These are phyloP conservation scores for Apostasia ramifera DNA, from an alignment of 106 monocot species.

Conservation along the genomic window DNA sequence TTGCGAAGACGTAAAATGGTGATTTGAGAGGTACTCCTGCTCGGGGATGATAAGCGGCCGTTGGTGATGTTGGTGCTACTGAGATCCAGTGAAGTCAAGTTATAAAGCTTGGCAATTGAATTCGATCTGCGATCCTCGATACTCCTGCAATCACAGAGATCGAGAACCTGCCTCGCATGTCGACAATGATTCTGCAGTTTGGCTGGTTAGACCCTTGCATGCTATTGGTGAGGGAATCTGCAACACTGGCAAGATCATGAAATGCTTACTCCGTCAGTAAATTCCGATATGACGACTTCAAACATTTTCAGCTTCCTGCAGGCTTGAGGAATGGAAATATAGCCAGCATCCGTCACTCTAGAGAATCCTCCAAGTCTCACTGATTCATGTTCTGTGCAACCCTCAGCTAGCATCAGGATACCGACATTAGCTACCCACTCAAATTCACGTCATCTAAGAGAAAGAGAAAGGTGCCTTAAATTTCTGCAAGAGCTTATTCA, in stretches of 20 bases:
- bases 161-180: conserved; percentile 40
- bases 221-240: conserved; percentile 40
- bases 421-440: conserved; percentile 70
- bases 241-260: conserved; percentile 33
- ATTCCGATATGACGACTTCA: conserved; percentile 54
- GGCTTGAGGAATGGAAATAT: conserved; percentile 55
- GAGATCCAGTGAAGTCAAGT: conserved; percentile 59
- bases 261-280: conserved; percentile 73
- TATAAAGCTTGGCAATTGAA: conserved; percentile 58
- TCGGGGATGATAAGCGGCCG: conserved; percentile 47
- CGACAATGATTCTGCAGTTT: conserved; percentile 40
- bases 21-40: conserved; percentile 40
- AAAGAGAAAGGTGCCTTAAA: conserved; percentile 51
- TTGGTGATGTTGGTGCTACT: conserved; percentile 60
- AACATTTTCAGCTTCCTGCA: conserved; percentile 51
- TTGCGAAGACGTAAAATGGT: conserved; percentile 47
- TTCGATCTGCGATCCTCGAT: conserved; percentile 53
- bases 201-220: conserved; percentile 63
- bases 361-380: conserved; percentile 77
- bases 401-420: conserved; percentile 54
- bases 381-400: conserved; percentile 46
- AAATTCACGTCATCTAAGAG: conserved; percentile 37
- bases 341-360: conserved; percentile 89
- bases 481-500: conserved; percentile 34
- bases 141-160: conserved; percentile 73